Percentiles rank a stretch among this genome's conserved stretches.
Evolutionary conservation across 2,329 filamentous ascomycete species (phyloP).

Genomic region (Pestalotiopsis sp.): DNA sequence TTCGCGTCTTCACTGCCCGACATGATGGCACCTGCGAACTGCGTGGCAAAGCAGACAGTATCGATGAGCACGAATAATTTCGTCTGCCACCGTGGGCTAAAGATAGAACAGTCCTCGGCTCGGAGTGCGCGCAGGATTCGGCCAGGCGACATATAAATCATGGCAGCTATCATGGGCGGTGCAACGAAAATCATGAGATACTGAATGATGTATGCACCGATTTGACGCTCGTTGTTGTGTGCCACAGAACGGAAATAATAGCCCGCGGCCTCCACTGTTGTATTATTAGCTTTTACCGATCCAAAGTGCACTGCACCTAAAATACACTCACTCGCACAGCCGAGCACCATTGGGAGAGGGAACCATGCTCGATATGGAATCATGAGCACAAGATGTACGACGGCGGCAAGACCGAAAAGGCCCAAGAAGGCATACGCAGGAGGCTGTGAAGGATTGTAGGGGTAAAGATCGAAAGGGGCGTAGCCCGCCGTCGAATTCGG

Average conservation of each 20-base stretch:
- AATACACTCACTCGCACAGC: neutral
- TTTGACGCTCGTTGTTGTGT: neutral
- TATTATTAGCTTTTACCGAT: neutral
- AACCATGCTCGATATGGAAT: neutral
- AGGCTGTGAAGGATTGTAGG: neutral
- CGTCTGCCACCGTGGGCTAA: neutral
- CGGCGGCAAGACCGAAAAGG: neutral
- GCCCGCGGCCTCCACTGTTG: neutral
- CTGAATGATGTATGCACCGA: neutral
- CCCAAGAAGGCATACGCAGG: neutral
- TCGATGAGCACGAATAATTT: neutral
- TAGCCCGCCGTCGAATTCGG: neutral
- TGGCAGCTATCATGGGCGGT: neutral
- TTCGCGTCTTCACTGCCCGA: neutral
- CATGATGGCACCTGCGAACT: neutral
- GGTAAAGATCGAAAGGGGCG: neutral
- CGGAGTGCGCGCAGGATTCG: neutral
- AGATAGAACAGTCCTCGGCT: neutral
- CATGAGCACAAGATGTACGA: neutral
- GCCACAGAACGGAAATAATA: neutral
- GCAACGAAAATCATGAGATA: neutral
- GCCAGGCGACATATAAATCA: neutral
- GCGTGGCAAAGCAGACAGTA: neutral
- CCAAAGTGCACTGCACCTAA: neutral
- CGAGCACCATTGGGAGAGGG: neutral